A percentile compares a stretch with the other conserved stretches of the same genome.
Evolutionary conservation across 371 early-diverging fungal genomes (phyloP).

Genomic region (Rhizomucor pusillus): DNA sequence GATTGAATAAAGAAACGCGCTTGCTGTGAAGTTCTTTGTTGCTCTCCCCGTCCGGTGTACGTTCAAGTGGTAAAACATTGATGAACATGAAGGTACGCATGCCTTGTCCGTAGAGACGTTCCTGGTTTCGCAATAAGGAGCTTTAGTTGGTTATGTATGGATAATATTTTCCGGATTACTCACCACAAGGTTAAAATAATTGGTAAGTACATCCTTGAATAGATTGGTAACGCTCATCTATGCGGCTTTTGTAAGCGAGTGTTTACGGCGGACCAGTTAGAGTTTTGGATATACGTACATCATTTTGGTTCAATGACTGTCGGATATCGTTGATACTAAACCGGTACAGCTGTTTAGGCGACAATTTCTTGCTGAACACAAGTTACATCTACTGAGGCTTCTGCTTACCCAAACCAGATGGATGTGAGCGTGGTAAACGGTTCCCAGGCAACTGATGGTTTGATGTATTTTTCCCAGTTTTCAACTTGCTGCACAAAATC

Average conservation of each 20-base stretch:
- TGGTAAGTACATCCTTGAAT: background rate
- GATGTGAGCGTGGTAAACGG: slow-evolving; percentile 4
- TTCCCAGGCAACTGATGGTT: slow-evolving; percentile 7
- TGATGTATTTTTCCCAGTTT: slow-evolving; percentile 7
- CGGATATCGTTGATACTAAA: slow-evolving; percentile 9
- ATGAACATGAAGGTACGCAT: slow-evolving; percentile 10
- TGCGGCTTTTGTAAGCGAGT: too few relatives aligned
- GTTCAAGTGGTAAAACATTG: slow-evolving; percentile 19
- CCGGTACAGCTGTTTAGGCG: too few relatives aligned
- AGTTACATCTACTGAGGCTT: background rate
- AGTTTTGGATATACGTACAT: too few relatives aligned
- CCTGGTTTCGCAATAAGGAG: slow-evolving; percentile 1
- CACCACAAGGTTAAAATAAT: background rate
- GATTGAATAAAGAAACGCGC: slow-evolving; percentile 3
- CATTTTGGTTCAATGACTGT: too few relatives aligned
- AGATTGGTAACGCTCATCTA: background rate
- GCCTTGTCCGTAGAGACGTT: background rate
- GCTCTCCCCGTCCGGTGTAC: background rate
- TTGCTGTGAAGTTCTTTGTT: background rate
- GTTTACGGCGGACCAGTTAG: too few relatives aligned
- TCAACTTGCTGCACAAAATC: slow-evolving; percentile 8
- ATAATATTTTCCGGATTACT: too few relatives aligned
- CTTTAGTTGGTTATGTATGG: too few relatives aligned
- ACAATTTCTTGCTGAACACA: too few relatives aligned
- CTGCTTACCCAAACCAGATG: slow-evolving; percentile 12